Evolutionary conservation across 2,329 filamentous ascomycete genomes (phyloP), one percentile per base, ranked within the genome.

Genomic region (Sporothrix phasma): DNA sequence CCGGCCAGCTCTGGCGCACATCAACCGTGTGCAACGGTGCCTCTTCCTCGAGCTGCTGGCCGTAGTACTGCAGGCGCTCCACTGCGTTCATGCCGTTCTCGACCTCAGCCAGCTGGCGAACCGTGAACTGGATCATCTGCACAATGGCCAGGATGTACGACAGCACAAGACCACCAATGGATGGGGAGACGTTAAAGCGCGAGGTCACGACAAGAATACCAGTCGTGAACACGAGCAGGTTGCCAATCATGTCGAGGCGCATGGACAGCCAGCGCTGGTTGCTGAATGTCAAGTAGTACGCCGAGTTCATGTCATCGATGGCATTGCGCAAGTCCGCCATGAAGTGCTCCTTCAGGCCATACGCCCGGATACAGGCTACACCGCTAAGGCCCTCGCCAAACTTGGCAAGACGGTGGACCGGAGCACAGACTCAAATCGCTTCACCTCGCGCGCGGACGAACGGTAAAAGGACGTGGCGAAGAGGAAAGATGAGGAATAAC

Each of bases 71-170:
- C 39, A 97, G 80, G 59, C 94, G 88, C 76, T 97, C 93, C 0
- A 95, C 94, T 0, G 92, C 88, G 74, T 97, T 97, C 93, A 97
- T 97, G 72, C 92, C 91, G 76, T 97, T 97, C 75, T 97, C 93
- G 8, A 97, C 91, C 74, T 97, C 93, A 29, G 93, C 93, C 7
- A 97, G 81, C 75, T 97, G 93, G 19, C 94, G 85, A 19, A 97
- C 90, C 0, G 91, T 93, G 75, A 97, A 97, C 73, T 97, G 93
- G 68, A 97, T 88, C 88, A 97, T 92, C 74, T 95, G 90, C 19
- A 96, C 92, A 71, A 97, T 96, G 15, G 88, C 84, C 19, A 99
- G 81, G 72, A 97, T 96, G 75, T 97, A 97, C 54, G 89, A 94
- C 24, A 99, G 81, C 0, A 97, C 92, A 45, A 97, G 79, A 22